Evolutionary conservation across 148 eudicot genomes (phyloP).

Genomic region (Chenopodium quinoa): DNA sequence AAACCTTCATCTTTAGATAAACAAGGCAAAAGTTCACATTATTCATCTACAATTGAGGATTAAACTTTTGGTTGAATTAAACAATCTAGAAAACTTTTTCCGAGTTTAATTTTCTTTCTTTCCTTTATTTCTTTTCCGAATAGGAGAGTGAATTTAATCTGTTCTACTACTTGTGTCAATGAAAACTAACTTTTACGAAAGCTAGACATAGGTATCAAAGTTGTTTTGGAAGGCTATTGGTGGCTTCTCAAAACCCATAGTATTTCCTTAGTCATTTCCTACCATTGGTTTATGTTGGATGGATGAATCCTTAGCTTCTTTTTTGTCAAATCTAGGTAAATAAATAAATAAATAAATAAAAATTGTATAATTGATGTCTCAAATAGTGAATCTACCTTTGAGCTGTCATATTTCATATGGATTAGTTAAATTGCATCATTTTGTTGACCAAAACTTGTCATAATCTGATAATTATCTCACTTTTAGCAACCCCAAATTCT

Average conservation of each 20-base stretch:
- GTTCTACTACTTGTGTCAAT: no score
- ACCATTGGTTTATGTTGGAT: neutral
- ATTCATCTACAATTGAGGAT: no score
- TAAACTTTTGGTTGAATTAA: no score
- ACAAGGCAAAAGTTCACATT: no score
- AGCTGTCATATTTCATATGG: slow-evolving; percentile 4
- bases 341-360: no score
- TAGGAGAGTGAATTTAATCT: no score
- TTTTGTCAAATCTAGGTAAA: slow-evolving; percentile 7
- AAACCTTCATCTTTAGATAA: no score
- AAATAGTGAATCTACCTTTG: neutral
- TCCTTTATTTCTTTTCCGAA: no score
- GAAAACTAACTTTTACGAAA: no score
- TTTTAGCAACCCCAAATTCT: slow-evolving; percentile 20
- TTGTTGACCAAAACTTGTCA: slow-evolving; percentile 22
- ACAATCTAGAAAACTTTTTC: no score
- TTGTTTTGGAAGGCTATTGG: neutral
- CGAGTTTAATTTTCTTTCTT: no score
- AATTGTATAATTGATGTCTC: neutral
- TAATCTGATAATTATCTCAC: neutral
- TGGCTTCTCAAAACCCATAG: neutral
- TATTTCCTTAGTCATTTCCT: neutral
- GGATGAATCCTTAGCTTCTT: neutral
- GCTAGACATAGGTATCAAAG: neutral
- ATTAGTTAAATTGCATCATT: neutral